These are phyloP conservation scores for Solanum chacoense DNA, from an alignment of 305 asterid species.

Conservation along the genomic window DNA sequence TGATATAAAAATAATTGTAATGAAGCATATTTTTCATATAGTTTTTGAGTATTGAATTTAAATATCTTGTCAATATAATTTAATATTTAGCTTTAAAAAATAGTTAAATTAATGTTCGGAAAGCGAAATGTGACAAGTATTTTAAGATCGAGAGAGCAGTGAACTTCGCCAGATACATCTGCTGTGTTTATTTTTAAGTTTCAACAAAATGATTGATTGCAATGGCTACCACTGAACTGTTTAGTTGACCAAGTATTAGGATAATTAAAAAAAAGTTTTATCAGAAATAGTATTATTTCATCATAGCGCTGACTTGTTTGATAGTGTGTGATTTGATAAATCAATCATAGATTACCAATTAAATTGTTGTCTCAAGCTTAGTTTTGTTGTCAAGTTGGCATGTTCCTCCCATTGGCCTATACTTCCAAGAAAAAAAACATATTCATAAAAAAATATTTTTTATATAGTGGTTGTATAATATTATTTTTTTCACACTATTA, in stretches of 20 bases:
- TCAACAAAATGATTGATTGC: not conserved
- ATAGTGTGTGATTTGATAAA: not conserved
- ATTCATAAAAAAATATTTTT: not conserved
- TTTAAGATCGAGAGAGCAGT: not conserved
- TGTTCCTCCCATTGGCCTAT: conserved; percentile 5
- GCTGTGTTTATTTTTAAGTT: not conserved
- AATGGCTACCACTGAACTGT: not conserved
- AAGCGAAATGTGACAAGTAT: not conserved
- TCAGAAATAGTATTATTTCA: not conserved
- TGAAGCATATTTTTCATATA: not conserved
- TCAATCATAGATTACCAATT: not conserved
- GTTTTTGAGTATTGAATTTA: not conserved
- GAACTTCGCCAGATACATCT: not conserved
- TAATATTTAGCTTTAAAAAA: too few relatives aligned
- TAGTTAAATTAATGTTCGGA: too few relatives aligned
- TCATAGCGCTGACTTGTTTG: not conserved
- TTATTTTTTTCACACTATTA: not conserved
- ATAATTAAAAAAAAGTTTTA: not conserved
- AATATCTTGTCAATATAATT: too few relatives aligned
- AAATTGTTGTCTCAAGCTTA: not conserved
- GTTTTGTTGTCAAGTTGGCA: not conserved
- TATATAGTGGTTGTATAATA: not conserved
- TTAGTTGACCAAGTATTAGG: not conserved
- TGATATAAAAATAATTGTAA: not conserved
- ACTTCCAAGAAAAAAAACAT: not conserved